Percentiles rank a stretch among this genome's conserved stretches.
Conservation (phyloP, 75 land plant species). For the Adiantum capillusveneris region DNA sequence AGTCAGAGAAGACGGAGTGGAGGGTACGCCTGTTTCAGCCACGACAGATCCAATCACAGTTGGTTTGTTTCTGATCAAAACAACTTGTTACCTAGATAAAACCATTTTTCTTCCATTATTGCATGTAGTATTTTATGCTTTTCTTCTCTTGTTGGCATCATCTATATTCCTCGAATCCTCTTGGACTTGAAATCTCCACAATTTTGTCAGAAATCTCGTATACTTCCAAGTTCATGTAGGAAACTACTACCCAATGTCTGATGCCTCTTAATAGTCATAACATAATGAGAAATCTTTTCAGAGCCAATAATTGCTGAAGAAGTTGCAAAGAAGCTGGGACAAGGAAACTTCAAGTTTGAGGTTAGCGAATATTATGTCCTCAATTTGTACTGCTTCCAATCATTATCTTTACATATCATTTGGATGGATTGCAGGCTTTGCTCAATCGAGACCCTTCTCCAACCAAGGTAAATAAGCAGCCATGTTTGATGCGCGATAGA, state of each 20-base stretch:
- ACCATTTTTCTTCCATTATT: too few species aligned
- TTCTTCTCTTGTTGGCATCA: too few species aligned
- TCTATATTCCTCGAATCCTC: too few species aligned
- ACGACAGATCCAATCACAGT: conserved; percentile 12
- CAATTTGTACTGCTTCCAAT: too few species aligned
- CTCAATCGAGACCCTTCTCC: conserved; percentile 1
- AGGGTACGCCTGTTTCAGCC: conserved; percentile 11
- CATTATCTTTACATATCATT: background rate
- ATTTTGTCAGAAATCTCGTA: too few species aligned
- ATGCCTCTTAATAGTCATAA: too few species aligned
- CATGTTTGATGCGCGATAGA: too few species aligned
- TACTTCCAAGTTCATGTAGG: too few species aligned
- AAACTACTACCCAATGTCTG: too few species aligned
- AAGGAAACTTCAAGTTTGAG: conserved; percentile 12
- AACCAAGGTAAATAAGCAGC: background rate
- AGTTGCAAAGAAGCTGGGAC: conserved; percentile 10
- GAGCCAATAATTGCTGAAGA: conserved; percentile 9
- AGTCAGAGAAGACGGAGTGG: conserved; percentile 9
- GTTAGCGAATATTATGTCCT: background rate
- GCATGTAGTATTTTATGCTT: too few species aligned
- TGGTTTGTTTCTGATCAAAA: conserved; percentile 3
- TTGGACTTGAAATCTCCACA: too few species aligned
- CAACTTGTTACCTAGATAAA: too few species aligned
- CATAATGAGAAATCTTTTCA: background rate
- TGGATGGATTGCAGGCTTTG: background rate